Conservation (phyloP, 768 basidiomycete species). For the Rhodotorula taiwanensis region DNA sequence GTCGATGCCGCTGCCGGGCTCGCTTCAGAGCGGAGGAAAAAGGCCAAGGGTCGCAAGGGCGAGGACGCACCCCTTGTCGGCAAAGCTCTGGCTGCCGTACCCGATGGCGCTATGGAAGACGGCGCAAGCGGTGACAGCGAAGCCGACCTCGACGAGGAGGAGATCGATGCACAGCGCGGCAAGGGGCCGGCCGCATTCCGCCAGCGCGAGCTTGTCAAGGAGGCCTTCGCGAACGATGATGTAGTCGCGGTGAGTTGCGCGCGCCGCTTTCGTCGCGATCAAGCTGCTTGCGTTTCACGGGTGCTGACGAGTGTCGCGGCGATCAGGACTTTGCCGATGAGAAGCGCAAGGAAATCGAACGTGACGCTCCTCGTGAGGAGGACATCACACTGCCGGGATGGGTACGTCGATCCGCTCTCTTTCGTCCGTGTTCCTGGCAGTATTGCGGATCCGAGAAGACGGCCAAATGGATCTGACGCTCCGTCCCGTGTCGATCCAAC, state of each 20-base stretch:
- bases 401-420: constrained; percentile 53
- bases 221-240: constrained; percentile 94
- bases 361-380: constrained; percentile 77
- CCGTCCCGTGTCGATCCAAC: background rate
- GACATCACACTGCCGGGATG: constrained; percentile 91
- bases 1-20: constrained; percentile 48
- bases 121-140: constrained; percentile 37
- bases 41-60: constrained; percentile 37
- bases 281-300: background rate
- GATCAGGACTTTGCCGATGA: constrained; percentile 73
- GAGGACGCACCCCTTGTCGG: constrained; percentile 16
- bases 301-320: background rate
- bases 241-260: constrained; percentile 66
- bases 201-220: constrained; percentile 85
- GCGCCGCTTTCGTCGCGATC: background rate
- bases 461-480: background rate
- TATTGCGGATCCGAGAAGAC: too few species aligned
- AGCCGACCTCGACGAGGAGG: constrained; percentile 43
- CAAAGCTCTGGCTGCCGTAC: constrained; percentile 45
- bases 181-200: constrained; percentile 61
- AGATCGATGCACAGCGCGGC: constrained; percentile 44
- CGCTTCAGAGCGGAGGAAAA: constrained; percentile 41
- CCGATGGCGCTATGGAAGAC: constrained; percentile 58
- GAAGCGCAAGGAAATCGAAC: constrained; percentile 72
- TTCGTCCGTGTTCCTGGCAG: constrained; percentile 1